Base-by-base conservation (phyloP, 2,329 filamentous ascomycete species). In the Aureobasidium sp. region DNA sequence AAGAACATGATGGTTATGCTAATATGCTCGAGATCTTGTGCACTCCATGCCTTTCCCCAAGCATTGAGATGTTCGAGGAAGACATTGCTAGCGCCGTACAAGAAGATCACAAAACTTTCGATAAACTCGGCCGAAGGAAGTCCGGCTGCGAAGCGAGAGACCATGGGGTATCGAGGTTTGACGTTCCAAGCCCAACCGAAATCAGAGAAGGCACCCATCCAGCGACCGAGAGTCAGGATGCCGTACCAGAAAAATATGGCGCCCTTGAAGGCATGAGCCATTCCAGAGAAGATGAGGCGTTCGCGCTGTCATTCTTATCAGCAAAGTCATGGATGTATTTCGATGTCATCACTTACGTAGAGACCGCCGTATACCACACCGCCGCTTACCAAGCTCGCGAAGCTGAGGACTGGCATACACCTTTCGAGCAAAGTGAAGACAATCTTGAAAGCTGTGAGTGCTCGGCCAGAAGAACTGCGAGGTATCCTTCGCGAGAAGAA, bases 131-230 rank as follows among this genome's bases (percentile, higher is more conserved):
- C 90, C 0, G 88, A 88, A 1, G 88, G 88, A 48, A 83, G 67
- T 44, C 73, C 75, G 57, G 77, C 73, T 44, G 83, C 83, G 81
- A 87, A 87, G 70, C 79, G 82, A 66, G 82, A 80, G 25, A 83
- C 79, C n/a, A 83, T 72, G 16, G 77, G 76, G 64, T 74, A 72
- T 7, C 77, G 70, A 8, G 90, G 90, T 65, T 88, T 88, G 65
- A 91, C 75, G 69, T 96, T 96, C 92, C 91, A 96, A 0, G 91
- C 89, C 92, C 92, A 96, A 66, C 91, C 92, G 61, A 92, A 81
- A 63, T 95, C 89, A 63, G 88, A 88, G 72, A 94, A 96, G 72
- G 88, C 88, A 32, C 92, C 92, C 68, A 90, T 84, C 87, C 90
- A 96, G 62, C 92, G 86, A 30, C 90, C 90, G 3, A 96, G 80